Conservation (phyloP, 306 rosid genomes). For the Cucurbita ficifolia region DNA sequence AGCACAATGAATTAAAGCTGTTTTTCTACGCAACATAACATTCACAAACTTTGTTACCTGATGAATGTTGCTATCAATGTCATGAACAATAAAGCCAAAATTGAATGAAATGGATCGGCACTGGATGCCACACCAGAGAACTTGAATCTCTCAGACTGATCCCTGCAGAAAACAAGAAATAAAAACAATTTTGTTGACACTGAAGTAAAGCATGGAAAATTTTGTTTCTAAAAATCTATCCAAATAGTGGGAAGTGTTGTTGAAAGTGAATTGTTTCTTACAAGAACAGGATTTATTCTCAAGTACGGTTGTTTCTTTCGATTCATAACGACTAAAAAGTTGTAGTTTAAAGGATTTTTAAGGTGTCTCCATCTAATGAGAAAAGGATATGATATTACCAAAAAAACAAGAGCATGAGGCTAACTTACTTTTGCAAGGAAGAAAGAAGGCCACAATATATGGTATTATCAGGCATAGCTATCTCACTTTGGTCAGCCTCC, state of each 20-base stretch:
- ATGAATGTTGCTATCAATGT: background rate
- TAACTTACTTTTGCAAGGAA: conserved; percentile 67
- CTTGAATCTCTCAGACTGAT: conserved; percentile 66
- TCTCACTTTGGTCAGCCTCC: conserved; percentile 36
- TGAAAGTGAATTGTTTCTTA: background rate
- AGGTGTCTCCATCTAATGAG: background rate
- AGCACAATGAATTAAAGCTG: background rate
- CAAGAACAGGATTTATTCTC: no score
- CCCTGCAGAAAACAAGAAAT: conserved; percentile 34
- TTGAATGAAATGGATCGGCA: background rate
- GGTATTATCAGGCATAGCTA: conserved; percentile 46
- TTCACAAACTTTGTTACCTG: conserved; percentile 1
- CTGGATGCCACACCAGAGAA: conserved; percentile 27
- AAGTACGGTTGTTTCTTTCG: background rate
- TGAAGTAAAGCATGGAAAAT: no score
- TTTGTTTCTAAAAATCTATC: background rate
- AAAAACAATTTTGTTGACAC: background rate
- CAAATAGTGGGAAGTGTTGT: background rate
- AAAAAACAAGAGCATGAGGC: background rate
- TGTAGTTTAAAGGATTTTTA: background rate
- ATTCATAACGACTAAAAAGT: background rate
- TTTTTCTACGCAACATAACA: background rate
- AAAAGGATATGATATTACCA: background rate
- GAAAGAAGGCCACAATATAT: conserved; percentile 81
- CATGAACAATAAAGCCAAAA: background rate